Evolutionary conservation across 805 yeast genomes (phyloP).

Genomic region (Kazachstania martiniae): DNA sequence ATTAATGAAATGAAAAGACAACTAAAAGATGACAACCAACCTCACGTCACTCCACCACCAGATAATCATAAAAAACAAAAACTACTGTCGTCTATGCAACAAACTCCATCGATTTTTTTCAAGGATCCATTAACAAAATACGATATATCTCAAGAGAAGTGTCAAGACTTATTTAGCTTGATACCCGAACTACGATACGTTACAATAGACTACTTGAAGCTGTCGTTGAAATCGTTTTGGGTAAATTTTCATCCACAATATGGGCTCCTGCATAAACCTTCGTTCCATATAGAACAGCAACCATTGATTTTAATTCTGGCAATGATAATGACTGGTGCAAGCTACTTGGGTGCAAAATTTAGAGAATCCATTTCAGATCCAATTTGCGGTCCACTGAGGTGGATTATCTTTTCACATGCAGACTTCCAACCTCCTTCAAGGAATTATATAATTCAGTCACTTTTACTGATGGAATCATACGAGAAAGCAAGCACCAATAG

Average conservation of each 20-base stretch:
- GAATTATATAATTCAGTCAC: constrained; percentile 66
- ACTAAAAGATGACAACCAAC: constrained; percentile 1
- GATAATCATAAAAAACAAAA: constrained; percentile 6
- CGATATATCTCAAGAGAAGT: constrained; percentile 8
- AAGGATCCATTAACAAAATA: constrained; percentile 14
- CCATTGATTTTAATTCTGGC: constrained; percentile 43
- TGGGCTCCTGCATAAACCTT: constrained; percentile 37
- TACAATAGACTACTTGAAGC: constrained; percentile 9
- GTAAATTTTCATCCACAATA: constrained; percentile 43
- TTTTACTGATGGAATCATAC: constrained; percentile 63
- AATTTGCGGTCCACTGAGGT: constrained; percentile 45
- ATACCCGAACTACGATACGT: constrained; percentile 15
- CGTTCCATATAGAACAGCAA: constrained; percentile 38
- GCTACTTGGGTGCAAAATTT: constrained; percentile 27
- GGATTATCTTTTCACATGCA: constrained; percentile 56
- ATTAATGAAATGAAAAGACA: constrained; percentile 10
- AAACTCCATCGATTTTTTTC: constrained; percentile 14
- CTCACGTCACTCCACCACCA: too few species aligned
- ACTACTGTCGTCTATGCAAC: constrained; percentile 9
- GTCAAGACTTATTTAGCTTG: constrained; percentile 5
- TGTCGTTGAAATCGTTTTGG: constrained; percentile 36
- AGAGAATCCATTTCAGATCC: constrained; percentile 21
- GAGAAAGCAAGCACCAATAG: constrained; percentile 67
- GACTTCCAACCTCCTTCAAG: constrained; percentile 70
- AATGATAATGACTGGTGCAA: constrained; percentile 48